Evolutionary conservation across 1,284 basidiomycete species (phyloP).

Genomic region (Trametes polyzona): DNA sequence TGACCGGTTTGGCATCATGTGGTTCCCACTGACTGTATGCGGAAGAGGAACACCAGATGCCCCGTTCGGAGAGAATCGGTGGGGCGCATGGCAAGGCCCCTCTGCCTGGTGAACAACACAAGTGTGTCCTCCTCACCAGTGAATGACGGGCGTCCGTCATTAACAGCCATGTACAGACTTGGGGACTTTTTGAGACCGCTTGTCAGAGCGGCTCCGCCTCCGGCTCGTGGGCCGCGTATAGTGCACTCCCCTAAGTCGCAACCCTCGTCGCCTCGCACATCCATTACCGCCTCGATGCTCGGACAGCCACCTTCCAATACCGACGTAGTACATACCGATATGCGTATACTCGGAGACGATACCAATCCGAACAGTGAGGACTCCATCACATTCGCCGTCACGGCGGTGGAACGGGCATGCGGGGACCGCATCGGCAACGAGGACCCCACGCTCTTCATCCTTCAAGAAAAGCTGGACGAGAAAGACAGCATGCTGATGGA

Average conservation of each 20-base stretch:
- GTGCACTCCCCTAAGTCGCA: constrained; percentile 35
- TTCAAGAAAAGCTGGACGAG: constrained; percentile 58
- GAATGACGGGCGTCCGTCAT: background rate
- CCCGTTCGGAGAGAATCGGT: constrained; percentile 29
- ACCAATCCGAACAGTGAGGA: constrained; percentile 16
- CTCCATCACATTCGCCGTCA: constrained; percentile 3
- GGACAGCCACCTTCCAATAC: constrained; percentile 42
- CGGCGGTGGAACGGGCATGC: constrained; percentile 22
- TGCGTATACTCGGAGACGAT: background rate
- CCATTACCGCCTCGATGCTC: constrained; percentile 40
- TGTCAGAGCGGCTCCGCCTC: constrained; percentile 26
- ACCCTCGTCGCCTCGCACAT: constrained; percentile 36
- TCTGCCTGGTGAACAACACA: constrained; percentile 19
- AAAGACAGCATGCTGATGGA: constrained; percentile 55
- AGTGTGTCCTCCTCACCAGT: constrained; percentile 18
- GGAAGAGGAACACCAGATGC: constrained; percentile 42
- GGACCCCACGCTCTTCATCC: constrained; percentile 44
- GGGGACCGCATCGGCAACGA: constrained; percentile 20
- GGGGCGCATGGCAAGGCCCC: constrained; percentile 29
- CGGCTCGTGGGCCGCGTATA: constrained; percentile 24
- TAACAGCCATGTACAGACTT: constrained; percentile 29
- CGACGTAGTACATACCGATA: background rate
- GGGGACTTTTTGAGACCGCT: constrained; percentile 41
- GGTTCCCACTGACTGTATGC: background rate
- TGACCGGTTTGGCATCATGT: background rate